phyloP scores from a whole-genome alignment of 2,329 filamentous ascomycete genomes.

The Sclerotinia subarctica region DNA sequence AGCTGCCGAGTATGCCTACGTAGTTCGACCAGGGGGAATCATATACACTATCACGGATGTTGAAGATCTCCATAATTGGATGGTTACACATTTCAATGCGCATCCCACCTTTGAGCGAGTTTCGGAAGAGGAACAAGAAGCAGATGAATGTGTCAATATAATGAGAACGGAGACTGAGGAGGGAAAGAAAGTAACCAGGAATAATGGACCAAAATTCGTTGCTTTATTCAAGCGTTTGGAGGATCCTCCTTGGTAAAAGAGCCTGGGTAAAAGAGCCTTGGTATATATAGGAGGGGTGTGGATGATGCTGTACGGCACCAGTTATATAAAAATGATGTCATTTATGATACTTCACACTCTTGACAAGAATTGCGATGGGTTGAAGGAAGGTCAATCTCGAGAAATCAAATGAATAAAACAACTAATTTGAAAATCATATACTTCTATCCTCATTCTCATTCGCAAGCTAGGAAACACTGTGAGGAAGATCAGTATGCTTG shows the following conservation, averaged over 20 bases:
- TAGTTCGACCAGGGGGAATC: constrained; percentile 75
- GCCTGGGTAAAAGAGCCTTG: neutral
- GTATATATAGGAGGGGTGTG: too few species aligned
- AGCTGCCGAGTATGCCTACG: constrained; percentile 91
- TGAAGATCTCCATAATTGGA: constrained; percentile 89
- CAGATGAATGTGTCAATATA: constrained; percentile 66
- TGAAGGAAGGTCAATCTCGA: neutral
- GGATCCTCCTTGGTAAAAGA: constrained; percentile 48
- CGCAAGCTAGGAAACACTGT: neutral
- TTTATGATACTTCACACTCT: neutral
- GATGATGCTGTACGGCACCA: too few species aligned
- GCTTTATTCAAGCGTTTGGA: constrained; percentile 79
- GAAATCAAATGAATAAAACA: neutral
- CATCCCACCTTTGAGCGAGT: constrained; percentile 79
- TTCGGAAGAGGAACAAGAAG: constrained; percentile 61
- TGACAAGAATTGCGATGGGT: neutral
- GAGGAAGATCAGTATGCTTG: neutral
- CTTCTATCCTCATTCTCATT: neutral
- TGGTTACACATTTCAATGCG: constrained; percentile 78
- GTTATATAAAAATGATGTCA: neutral
- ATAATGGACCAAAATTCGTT: constrained; percentile 86
- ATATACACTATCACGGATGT: constrained; percentile 98
- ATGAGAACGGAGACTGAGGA: constrained; percentile 91
- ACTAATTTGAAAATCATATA: neutral
- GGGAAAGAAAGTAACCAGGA: constrained; percentile 91